Conservation (phyloP, 352 stramenopile species). For the Phytophthora aleatoria region DNA sequence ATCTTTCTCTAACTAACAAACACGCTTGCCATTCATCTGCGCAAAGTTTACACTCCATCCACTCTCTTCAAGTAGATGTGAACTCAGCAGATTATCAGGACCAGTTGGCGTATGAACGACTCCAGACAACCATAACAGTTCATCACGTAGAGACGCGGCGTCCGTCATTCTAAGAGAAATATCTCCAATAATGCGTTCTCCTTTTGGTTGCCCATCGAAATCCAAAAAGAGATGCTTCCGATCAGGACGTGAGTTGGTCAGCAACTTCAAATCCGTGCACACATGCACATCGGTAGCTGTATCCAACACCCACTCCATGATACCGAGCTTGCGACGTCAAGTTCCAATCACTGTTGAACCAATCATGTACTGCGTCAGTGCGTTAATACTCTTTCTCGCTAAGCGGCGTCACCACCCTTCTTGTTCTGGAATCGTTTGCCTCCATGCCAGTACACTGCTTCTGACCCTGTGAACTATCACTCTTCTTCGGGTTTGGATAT, state of each 20-base stretch:
- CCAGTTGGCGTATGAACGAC: not conserved
- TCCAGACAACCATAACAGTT: not conserved
- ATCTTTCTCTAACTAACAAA: not conserved
- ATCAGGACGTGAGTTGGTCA: not conserved
- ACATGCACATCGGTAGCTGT: not conserved
- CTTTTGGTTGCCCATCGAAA: not conserved
- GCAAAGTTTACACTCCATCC: conserved; percentile 1
- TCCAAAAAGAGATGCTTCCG: not conserved
- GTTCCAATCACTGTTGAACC: not conserved
- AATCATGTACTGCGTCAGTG: not conserved
- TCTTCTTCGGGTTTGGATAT: not conserved
- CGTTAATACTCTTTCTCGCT: not conserved
- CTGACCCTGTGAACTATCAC: too few species aligned
- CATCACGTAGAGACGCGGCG: not conserved
- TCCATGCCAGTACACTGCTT: too few species aligned
- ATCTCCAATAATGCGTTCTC: not conserved
- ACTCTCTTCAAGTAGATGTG: not conserved
- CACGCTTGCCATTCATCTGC: not conserved
- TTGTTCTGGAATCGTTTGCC: not conserved
- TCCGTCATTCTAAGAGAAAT: not conserved
- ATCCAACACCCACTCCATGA: not conserved
- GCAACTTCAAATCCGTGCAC: not conserved
- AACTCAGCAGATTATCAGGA: not conserved
- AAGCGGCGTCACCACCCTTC: not conserved
- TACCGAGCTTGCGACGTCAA: not conserved